Evolutionary conservation across 2,329 filamentous ascomycete species (phyloP).

Genomic region (Arthrobotrys musiformis): DNA sequence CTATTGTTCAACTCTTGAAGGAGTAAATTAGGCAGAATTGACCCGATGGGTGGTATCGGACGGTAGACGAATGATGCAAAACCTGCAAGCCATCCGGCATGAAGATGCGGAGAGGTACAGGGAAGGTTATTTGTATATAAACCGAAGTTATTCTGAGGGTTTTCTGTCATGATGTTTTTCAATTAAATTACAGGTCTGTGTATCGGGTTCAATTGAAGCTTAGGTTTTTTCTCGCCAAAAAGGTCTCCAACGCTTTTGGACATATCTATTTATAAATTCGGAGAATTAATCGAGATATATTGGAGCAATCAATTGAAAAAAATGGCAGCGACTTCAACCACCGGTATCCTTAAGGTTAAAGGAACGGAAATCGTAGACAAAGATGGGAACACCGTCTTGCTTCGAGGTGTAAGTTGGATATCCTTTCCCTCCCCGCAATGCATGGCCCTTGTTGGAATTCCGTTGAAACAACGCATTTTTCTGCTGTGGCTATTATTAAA

Average conservation of each 20-base stretch:
- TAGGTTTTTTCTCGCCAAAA: neutral
- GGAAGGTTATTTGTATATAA: constrained; percentile 18
- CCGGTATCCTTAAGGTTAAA: constrained; percentile 63
- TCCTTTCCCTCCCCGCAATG: neutral
- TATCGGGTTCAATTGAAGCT: neutral
- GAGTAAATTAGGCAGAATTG: constrained; percentile 50
- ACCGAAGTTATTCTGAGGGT: constrained; percentile 3
- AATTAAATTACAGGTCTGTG: too few species aligned
- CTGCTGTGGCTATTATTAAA: neutral
- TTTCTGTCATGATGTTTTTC: neutral
- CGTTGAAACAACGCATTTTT: neutral
- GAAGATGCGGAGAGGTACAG: constrained; percentile 26
- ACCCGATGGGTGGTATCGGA: constrained; percentile 28
- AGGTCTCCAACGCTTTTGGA: neutral
- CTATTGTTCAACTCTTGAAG: too few species aligned
- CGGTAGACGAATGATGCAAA: constrained; percentile 41
- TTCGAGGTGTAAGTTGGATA: constrained; percentile 62
- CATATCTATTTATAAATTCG: neutral
- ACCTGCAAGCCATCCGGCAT: constrained; percentile 10
- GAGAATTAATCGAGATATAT: neutral
- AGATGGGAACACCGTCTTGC: constrained; percentile 65
- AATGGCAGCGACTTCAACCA: constrained; percentile 58
- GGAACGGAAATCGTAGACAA: constrained; percentile 65
- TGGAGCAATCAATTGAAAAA: constrained; percentile 39
- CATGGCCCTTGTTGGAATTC: constrained; percentile 56